These are phyloP conservation scores for Liquidambar formosana DNA, from an alignment of 164 flowering plant species.

Conservation along the genomic window DNA sequence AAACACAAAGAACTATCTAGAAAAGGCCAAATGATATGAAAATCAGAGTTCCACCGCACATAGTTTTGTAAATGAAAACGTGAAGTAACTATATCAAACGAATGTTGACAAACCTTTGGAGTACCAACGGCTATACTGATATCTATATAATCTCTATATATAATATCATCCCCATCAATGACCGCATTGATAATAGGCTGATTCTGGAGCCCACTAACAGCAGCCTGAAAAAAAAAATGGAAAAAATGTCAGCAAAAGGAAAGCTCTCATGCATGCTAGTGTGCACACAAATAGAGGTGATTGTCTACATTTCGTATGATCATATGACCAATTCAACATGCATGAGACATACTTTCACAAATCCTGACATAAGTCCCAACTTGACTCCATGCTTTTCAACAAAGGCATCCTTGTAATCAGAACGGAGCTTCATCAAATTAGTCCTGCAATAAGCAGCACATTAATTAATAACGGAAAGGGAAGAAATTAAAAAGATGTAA, in stretches of 20 bases:
- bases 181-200: slow-evolving; percentile 91
- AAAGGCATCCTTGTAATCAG: background rate
- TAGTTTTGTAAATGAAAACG: background rate
- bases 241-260: background rate
- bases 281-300: too few relatives aligned
- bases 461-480: background rate
- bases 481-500: too few relatives aligned
- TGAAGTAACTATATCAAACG: background rate
- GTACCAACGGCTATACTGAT: slow-evolving; percentile 97
- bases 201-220: slow-evolving; percentile 80
- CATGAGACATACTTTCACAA: slow-evolving; percentile 33
- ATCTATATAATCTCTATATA: slow-evolving; percentile 82
- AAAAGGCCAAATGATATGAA: too few relatives aligned
- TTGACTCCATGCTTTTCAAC: slow-evolving; percentile 1
- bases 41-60: too few relatives aligned
- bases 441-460: background rate
- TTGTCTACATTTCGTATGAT: too few relatives aligned
- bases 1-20: too few relatives aligned
- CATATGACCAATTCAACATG: too few relatives aligned
- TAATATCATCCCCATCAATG: slow-evolving; percentile 96
- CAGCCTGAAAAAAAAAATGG: slow-evolving; percentile 57
- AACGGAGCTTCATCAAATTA: slow-evolving; percentile 1
- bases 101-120: slow-evolving; percentile 63
- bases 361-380: slow-evolving; percentile 1
- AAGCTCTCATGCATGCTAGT: too few relatives aligned